A percentile compares a stretch with the other conserved stretches of the same genome.
Conservation (phyloP, 176 grass and related monocot species). For the Saccharum spontaneum region DNA sequence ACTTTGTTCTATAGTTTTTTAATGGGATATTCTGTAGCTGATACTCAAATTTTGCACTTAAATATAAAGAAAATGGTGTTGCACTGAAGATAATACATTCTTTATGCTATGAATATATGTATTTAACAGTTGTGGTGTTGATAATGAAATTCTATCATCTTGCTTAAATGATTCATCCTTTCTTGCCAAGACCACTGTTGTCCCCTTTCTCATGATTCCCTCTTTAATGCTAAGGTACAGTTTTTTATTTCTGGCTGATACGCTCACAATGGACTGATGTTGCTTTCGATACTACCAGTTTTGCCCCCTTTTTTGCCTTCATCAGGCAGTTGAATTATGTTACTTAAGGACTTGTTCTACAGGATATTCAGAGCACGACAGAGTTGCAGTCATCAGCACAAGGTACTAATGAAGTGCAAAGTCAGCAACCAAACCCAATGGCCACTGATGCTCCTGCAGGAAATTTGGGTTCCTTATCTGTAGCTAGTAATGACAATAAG, state of each 20-base stretch:
- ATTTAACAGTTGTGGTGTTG: not conserved
- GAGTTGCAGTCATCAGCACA: slow-evolving; percentile 64
- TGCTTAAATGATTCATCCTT: not conserved
- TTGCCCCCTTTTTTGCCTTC: not conserved
- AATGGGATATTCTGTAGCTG: not conserved
- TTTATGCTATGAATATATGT: not conserved
- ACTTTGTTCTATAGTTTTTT: not conserved
- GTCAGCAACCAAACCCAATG: slow-evolving; percentile 57
- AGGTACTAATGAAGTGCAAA: slow-evolving; percentile 71
- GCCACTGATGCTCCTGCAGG: slow-evolving; percentile 61
- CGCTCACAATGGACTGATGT: slow-evolving; percentile 14
- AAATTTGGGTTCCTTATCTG: slow-evolving; percentile 61
- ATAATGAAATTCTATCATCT: not conserved
- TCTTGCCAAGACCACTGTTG: not conserved
- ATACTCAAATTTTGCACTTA: slow-evolving; percentile 3
- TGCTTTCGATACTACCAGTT: not conserved
- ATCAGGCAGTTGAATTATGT: not conserved
- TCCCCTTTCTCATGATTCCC: not conserved
- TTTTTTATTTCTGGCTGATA: slow-evolving; percentile 15
- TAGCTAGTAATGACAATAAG: slow-evolving; percentile 74
- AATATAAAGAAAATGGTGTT: not conserved
- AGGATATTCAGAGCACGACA: slow-evolving; percentile 80
- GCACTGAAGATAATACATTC: not conserved
- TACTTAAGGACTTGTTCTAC: slow-evolving; percentile 34
- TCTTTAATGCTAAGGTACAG: not conserved